Evolutionary conservation across 768 basidiomycete genomes (phyloP), one percentile per base, ranked within the genome.

Genomic region (Tulasnella sp.): DNA sequence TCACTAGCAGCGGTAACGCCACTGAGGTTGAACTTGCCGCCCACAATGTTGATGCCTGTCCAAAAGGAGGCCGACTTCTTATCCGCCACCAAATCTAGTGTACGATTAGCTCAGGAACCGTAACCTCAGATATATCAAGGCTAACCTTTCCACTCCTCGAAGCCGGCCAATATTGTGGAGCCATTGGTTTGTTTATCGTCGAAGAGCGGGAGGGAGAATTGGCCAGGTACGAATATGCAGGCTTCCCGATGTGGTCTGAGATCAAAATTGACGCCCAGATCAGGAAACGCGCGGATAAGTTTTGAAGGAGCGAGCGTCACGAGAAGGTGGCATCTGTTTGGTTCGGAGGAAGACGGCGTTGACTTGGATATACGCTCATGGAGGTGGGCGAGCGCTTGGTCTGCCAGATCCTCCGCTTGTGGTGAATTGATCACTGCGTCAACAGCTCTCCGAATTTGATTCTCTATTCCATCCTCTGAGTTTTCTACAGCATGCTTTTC

Each of bases 21-120:
- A 61, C 71, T 73, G 60, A 86, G 73, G 0, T 71, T 66, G 66
- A 87, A 85, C 1, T 78, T 82, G 0, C 84, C 84, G 3, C 84
- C 84, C 7, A 85, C 74, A 30, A 83, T 67, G 3, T 69, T 49
- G 34, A 69, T 60, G n/a, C 68, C 60, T 1, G 69, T 22, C 44
- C 34, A 38, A 15, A 38, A 38, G 34, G 34, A 38, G 15, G 34
- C 7, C 34, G 34, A 38, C 15, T 38, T 38, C 34, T 38, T 38
- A 15, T 15, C 15, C 34, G 34, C 15, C 7, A 38, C 34, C 34
- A 38, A 38, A 38, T 38, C 34, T 38, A 66, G 52, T 64, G 41
- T 21, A 41, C 52, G 10, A 30, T 24, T 15, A 12, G 25, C 9
- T n/a, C 15, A 42, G 60, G 52, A 44, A 56, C 63, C 64, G 53